Evolutionary conservation across 768 basidiomycete species (phyloP), one percentile per base, ranked within the genome.

Genomic region (Xerocomellus chrysenteron): DNA sequence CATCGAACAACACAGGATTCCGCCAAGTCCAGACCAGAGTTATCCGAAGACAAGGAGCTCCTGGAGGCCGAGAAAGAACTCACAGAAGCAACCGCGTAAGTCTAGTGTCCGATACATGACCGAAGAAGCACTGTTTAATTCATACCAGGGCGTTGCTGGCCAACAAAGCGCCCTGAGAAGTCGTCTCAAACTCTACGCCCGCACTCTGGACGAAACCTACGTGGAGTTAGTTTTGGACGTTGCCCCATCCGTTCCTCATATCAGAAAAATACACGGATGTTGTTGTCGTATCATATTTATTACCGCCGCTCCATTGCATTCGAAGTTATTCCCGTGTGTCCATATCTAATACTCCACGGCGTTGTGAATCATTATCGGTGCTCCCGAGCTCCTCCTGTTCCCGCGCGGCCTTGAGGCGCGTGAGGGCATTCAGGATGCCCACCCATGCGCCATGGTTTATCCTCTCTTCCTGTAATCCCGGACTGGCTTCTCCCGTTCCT

Each of bases 361-460:
- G 46, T 46, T 57, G 56, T 54, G 68, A 54, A 32, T 57, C 46
- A 47, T 16, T 32, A 17, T 54, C 32, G 7, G 47, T 26, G 42
- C 24, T 32, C 10, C 47, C 46, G 41, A 32, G 45, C 37, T 44
- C 50, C 33, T 71, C 73, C n/a, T 55, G 52, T 50, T 71, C 71
- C 50, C 68, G 68, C 37, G 74, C 76, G 35, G 76, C 79, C 70
- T 84, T 87, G 65, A 91, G 76, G 50, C 83, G 80, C 52, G 73
- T 77, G 40, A 92, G 80, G 58, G 88, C 86, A 59, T 82, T 78
- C 16, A 90, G 76, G 54, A 92, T 84, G 19, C 85, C 84, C 52
- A 81, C 79, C 90, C 90, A 92, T 55, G 90, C 88, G 68, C 89
- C 86, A 5, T 86, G 76, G 59, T 89, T 88, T 10, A 87, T 75